Evolutionary conservation across 495 filamentous ascomycete species (phyloP).

Genomic region (Terfezia claveryi): DNA sequence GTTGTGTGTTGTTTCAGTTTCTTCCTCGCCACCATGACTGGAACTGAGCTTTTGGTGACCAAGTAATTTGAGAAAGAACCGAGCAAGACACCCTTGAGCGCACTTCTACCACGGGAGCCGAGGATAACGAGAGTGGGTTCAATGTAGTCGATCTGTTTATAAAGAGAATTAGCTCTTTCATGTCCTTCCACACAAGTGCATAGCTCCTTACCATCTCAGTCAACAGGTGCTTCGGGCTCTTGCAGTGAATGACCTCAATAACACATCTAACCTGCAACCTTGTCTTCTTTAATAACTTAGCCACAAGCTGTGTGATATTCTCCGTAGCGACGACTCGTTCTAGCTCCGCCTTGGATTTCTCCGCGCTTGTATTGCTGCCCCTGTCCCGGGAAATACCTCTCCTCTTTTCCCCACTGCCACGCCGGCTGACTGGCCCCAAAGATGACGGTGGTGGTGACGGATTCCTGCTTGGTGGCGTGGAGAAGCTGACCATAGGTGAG

Average conservation of each 20-base stretch:
- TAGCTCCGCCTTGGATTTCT: conserved; percentile 39
- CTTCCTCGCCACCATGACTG: conserved; percentile 79
- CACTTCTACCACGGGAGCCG: conserved; percentile 70
- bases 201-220: conserved; percentile 43
- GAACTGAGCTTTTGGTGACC: conserved; percentile 86
- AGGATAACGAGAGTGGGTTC: conserved; percentile 85
- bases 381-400: conserved; percentile 11
- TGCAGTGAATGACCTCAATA: conserved; percentile 94
- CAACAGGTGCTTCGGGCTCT: conserved; percentile 69
- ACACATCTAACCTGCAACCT: conserved; percentile 73
- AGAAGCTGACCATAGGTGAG: background rate
- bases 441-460: conserved; percentile 24
- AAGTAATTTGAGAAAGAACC: conserved; percentile 92
- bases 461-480: conserved; percentile 17
- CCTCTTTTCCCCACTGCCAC: conserved; percentile 12
- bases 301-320: conserved; percentile 54
- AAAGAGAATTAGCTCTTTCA: background rate
- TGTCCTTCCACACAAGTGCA: background rate
- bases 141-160: conserved; percentile 58
- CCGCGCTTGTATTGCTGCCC: conserved; percentile 5
- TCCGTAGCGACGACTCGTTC: conserved; percentile 57
- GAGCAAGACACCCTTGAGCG: conserved; percentile 78
- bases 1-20: conserved; percentile 54
- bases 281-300: conserved; percentile 70
- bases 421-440: conserved; percentile 14